Evolutionary conservation across 768 basidiomycete species (phyloP).

Genomic region (Kockovaella imperatae): DNA sequence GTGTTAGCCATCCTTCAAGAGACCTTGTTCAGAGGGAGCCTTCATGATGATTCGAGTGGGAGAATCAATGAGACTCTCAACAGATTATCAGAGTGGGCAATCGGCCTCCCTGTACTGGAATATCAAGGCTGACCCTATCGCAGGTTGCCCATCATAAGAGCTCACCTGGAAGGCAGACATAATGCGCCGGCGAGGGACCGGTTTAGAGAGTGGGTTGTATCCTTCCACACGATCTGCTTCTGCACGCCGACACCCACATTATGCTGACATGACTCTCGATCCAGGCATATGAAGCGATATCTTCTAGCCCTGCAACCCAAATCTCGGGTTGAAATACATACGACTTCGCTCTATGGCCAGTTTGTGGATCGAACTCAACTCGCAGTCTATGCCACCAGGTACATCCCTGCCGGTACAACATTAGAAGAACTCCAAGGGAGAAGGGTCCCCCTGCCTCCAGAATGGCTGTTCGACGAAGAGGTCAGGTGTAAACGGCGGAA

Average conservation of each 20-base stretch:
- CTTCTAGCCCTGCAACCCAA: slow-evolving; percentile 28
- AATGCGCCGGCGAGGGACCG: slow-evolving; percentile 26
- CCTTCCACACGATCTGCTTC: neutral
- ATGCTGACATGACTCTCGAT: neutral
- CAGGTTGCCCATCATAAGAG: slow-evolving; percentile 31
- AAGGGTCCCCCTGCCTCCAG: slow-evolving; percentile 34
- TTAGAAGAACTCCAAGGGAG: slow-evolving; percentile 34
- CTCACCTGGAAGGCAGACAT: slow-evolving; percentile 23
- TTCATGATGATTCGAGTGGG: neutral
- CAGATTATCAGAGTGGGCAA: slow-evolving; percentile 31
- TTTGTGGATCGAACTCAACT: slow-evolving; percentile 39
- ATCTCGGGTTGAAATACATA: slow-evolving; percentile 39
- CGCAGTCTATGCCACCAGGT: slow-evolving; percentile 35
- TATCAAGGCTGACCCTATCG: neutral
- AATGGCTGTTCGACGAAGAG: slow-evolving; percentile 34
- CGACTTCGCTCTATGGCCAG: slow-evolving; percentile 32
- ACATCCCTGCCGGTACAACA: slow-evolving; percentile 18
- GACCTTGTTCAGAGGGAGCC: slow-evolving; percentile 3
- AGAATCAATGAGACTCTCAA: neutral
- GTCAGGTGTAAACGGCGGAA: slow-evolving; percentile 34
- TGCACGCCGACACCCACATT: neutral
- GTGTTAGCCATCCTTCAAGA: slow-evolving; percentile 35
- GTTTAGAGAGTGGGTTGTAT: slow-evolving; percentile 27
- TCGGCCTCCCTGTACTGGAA: neutral
- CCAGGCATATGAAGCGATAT: slow-evolving; percentile 39